Evolutionary conservation across 352 stramenopile species (phyloP), one percentile per base, ranked within the genome.

Genomic region (Phytophthora pini): DNA sequence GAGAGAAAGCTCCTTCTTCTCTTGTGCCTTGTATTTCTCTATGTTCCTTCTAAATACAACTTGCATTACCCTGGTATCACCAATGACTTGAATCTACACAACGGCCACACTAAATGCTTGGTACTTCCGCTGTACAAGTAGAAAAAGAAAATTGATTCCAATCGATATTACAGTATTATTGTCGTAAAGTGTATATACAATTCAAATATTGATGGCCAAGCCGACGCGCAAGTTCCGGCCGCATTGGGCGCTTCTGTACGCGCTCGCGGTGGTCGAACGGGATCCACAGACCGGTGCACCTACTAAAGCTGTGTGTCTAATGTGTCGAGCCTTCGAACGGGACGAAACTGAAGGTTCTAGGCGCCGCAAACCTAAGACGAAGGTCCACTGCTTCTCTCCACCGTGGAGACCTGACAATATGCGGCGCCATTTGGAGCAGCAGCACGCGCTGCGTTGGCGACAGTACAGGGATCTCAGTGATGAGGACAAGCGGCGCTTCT

Each of bases 321-420:
- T 72, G 65, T 72, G 65, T 11, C 58, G 50, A 5, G 39, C 46
- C 31, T 72, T 72, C 39, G 26, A 41, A 8, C 65, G 65, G 15
- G 65, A 72, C 46, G 65, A 72, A 34, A 68, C 52, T 5, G 46
- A 60, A 27, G 65, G 65, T 20, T 32, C 58, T 24, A 61, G 65
- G 44, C 67, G 67, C 27, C 68, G 69, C 36, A 77, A 70, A 50
- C 59, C 36, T 24, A 60, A 52, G 53, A 67, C 53, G 7, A 61
- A 58, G 15, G 59, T 77, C 12, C 67, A 73, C 17, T 48, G 48
- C 22, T 77, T 68, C 65, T 56, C 69, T 15, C 49, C 29, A 9
- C 69, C 69, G 2, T 77, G 69, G 69, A 43, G 69, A 13, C 67
- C 65, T 1, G 69, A 77, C 51, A 71, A 77, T 38, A 77, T 77